Base-by-base conservation (phyloP, 2,329 filamentous ascomycete genomes). In the Ciborinia camelliae region DNA sequence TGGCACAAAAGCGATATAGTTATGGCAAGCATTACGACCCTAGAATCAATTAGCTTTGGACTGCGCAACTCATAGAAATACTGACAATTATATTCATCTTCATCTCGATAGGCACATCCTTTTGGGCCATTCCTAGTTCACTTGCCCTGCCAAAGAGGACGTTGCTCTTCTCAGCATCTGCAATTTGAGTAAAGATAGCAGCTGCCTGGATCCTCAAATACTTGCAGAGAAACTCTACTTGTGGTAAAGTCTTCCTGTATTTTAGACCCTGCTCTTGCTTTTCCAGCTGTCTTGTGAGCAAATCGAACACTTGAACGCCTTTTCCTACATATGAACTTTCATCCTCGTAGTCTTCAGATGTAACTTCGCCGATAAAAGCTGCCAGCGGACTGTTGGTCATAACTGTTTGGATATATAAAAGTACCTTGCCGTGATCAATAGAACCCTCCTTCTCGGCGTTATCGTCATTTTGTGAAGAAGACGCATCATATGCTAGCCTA, bases 381-480 rank as follows among this genome's bases (percentile, higher is more conserved):
- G 81, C 80, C 4, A 96, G 78, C 6, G 86, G 87, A 70, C 88
- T 92, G 41, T 81, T 81, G 0, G 81, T 83, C 69, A 96, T 80
- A 43, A 88, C 87, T 35, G 84, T 84, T 69, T 89, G 84, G 45
- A 98, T 90, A 73, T 97, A 97, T 0, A 85, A 82, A 10, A 97
- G 76, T 0, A 96, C 86, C 64, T 87, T 87, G 20, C 81, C 81
- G 58, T 90, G 84, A 68, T 96, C 90, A 66, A 96, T 85, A 0
- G 86, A 85, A 0, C 89, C 86, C 70, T 95, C 90, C 69, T 90
- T 90, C 66, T 94, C 92, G 30, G 87, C 83, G 52, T 90, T 81
- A 68, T 97, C 94, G 28, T 92, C 87, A 9, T 81, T 78, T 23
- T 80, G 80, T 54, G 83, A 79, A 1, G 81, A 82, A 20, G 82